A percentile compares a stretch with the other conserved stretches of the same genome.
Conservation (phyloP, 352 stramenopile genomes). For the Phytophthora sojae region DNA sequence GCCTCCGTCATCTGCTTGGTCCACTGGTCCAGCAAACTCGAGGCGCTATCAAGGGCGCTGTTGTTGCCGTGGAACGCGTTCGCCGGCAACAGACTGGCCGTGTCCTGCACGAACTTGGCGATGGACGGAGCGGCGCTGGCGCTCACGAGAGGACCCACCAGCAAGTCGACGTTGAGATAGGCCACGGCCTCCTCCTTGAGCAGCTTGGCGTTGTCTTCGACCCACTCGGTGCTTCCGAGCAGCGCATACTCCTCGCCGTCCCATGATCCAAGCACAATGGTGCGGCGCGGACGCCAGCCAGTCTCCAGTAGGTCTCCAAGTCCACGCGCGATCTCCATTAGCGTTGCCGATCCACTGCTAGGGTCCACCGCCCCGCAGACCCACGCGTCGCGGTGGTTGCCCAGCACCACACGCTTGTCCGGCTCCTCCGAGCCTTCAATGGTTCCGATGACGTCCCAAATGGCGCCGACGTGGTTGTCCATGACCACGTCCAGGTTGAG, state of each 20-base stretch:
- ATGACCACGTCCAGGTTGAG: slow-evolving; percentile 69
- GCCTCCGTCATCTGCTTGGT: slow-evolving; percentile 25
- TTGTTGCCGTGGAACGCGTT: slow-evolving; percentile 34
- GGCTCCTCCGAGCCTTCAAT: slow-evolving; percentile 61
- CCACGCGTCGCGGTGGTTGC: slow-evolving; percentile 86
- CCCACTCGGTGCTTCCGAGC: slow-evolving; percentile 77
- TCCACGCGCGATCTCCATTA: slow-evolving; percentile 70
- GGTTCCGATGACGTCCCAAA: slow-evolving; percentile 56
- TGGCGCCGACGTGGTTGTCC: slow-evolving; percentile 73
- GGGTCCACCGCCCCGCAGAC: slow-evolving; percentile 76
- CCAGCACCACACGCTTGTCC: slow-evolving; percentile 61
- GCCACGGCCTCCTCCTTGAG: slow-evolving; percentile 61
- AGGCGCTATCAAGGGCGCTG: slow-evolving; percentile 1
- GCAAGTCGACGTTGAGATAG: slow-evolving; percentile 81
- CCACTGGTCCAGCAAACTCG: slow-evolving; percentile 49
- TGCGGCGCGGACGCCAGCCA: slow-evolving; percentile 64
- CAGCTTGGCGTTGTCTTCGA: slow-evolving; percentile 51
- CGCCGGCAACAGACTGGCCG: slow-evolving; percentile 50
- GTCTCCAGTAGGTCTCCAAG: slow-evolving; percentile 52
- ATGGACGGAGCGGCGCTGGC: slow-evolving; percentile 62
- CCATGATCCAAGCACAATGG: slow-evolving; percentile 78
- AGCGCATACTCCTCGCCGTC: slow-evolving; percentile 80
- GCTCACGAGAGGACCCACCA: slow-evolving; percentile 54
- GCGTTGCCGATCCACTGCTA: slow-evolving; percentile 58
- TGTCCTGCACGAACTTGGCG: slow-evolving; percentile 55